Conservation (phyloP, 305 asterid genomes). For the Fraxinus paxiana region DNA sequence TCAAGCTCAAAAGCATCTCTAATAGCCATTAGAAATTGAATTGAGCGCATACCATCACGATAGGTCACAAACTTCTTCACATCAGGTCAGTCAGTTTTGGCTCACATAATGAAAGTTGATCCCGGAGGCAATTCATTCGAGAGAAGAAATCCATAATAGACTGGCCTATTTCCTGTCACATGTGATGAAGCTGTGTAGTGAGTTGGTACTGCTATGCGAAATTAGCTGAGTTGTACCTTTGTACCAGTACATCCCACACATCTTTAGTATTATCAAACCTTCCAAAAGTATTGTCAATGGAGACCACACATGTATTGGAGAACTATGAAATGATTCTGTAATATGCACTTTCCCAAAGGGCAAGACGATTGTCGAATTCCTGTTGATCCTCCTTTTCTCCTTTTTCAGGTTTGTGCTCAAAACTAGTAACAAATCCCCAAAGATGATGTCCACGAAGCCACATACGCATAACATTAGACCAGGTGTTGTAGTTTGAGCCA, state of each 20-base stretch:
- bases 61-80: not conserved
- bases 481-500: not conserved
- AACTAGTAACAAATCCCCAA: not conserved
- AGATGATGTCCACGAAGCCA: not conserved
- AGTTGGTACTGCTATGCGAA: not conserved
- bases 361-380: not conserved
- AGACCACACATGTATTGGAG: not conserved
- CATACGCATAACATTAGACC: not conserved
- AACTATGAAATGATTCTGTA: not conserved
- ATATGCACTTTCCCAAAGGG: not conserved
- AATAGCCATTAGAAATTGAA: not conserved
- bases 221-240: not conserved
- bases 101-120: not conserved
- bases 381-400: not conserved
- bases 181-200: no score
- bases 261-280: not conserved
- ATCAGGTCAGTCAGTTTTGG: not conserved
- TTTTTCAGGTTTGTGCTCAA: not conserved
- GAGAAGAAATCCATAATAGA: not conserved
- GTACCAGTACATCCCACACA: not conserved
- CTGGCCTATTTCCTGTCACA: not conserved
- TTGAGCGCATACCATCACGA: no score
- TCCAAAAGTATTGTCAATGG: not conserved
- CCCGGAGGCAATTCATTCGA: not conserved
- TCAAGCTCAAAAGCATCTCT: not conserved